phyloP scores from a whole-genome alignment of 495 filamentous ascomycete species.

The Lentithecium fluviatile region DNA sequence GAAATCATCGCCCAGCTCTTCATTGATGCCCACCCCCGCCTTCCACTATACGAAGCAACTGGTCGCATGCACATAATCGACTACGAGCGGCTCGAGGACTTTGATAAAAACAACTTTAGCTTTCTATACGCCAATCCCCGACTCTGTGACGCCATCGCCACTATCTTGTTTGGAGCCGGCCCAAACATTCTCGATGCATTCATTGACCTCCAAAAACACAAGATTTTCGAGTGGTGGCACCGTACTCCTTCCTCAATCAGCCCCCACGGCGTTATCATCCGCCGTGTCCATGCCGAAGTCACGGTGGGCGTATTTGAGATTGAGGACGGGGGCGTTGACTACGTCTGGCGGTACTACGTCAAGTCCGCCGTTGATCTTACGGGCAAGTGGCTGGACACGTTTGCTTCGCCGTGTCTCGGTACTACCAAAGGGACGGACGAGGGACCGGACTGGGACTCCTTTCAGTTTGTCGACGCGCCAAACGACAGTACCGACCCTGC shows the following conservation, averaged over 20 bases:
- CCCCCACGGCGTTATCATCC: conserved; percentile 1
- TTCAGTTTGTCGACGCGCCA: background rate
- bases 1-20: background rate
- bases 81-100: background rate
- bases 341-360: background rate
- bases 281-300: conserved; percentile 3
- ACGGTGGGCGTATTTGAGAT: conserved; percentile 6
- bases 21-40: background rate
- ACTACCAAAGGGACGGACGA: background rate
- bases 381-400: conserved; percentile 8
- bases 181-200: conserved; percentile 6
- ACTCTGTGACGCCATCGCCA: conserved; percentile 16
- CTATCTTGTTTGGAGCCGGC: background rate
- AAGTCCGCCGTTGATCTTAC: background rate
- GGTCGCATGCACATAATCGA: conserved; percentile 17
- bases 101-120: background rate
- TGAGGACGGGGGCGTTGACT: conserved; percentile 3
- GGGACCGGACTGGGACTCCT: conserved; percentile 1
- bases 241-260: background rate
- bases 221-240: conserved; percentile 16
- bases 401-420: background rate
- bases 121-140: background rate
- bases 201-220: background rate
- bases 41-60: background rate
- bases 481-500: background rate